Conservation (phyloP, 2,329 filamentous ascomycete genomes). For the Ophiostoma piceae region DNA sequence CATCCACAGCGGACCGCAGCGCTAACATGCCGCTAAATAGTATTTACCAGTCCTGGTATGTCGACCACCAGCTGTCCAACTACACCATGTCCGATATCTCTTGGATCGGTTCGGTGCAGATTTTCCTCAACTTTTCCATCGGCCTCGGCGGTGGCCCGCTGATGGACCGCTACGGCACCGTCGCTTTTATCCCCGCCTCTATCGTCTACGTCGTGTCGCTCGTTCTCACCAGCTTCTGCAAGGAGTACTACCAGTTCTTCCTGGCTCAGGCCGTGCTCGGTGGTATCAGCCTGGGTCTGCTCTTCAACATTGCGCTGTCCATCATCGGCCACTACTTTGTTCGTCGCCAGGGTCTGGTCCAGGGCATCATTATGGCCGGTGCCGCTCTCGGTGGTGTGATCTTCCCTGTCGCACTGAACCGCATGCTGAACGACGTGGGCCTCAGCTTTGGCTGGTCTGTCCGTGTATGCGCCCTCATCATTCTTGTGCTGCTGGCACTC, state of each 20-base stretch:
- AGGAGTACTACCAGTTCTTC: constrained; percentile 40
- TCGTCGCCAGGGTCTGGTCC: constrained; percentile 31
- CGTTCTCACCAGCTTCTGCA: constrained; percentile 56
- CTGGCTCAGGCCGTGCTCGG: constrained; percentile 37
- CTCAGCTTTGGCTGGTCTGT: constrained; percentile 39
- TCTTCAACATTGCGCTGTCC: constrained; percentile 35
- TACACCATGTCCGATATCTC: constrained; percentile 44
- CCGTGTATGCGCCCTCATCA: constrained; percentile 40
- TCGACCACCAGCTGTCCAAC: constrained; percentile 37
- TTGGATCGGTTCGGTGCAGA: constrained; percentile 48
- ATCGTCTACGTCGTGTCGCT: constrained; percentile 55
- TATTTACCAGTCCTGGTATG: constrained; percentile 47
- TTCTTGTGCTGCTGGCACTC: constrained; percentile 41
- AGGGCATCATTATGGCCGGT: constrained; percentile 39
- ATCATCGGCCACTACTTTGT: constrained; percentile 32
- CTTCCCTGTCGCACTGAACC: constrained; percentile 46
- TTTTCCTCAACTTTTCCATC: constrained; percentile 36
- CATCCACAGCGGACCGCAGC: neutral
- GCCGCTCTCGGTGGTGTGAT: constrained; percentile 44
- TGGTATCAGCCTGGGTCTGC: constrained; percentile 36
- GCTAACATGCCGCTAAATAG: constrained; percentile 16
- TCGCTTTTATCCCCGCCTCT: constrained; percentile 47
- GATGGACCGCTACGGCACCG: constrained; percentile 59
- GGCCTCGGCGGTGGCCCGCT: constrained; percentile 38
- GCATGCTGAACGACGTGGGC: constrained; percentile 35